Base-by-base conservation (phyloP, 176 grass and related monocot species). In the Oryza australiensis region DNA sequence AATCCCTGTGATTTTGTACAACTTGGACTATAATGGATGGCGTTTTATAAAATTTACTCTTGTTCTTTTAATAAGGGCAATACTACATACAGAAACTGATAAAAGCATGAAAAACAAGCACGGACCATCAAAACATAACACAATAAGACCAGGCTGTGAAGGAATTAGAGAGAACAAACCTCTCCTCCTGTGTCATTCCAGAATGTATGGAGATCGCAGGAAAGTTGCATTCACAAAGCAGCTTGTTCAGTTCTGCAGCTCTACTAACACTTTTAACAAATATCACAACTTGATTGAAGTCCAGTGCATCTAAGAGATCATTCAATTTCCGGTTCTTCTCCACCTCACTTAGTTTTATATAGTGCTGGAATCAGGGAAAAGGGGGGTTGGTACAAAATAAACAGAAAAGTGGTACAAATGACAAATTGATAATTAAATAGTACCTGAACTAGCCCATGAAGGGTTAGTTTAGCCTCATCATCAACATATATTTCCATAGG, bases 311-410 rank as follows among this genome's bases (percentile, higher is more conserved):
- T 72, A 97, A 89, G 26, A 97, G 91, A 85, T 97, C 94, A 81
- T 97, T 97, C 79, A 97, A 78, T 82, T 97, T 97, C 34, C 94
- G 80, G 79, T 97, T 97, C 91, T 97, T 97, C 74, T 97, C 94
- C 29, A 81, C 77, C 73, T 97, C 94, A 13, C 33, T 91, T 29
- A 97, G 63, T 93, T 97, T 97, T 40, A 97, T 97, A 73, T 97
- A 97, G 84, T 97, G 94, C 94, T 94, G 72, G 16, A 80, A 43
- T 26, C 3, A 35, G 42, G 26, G 12, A 15, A 15, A 59, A 15
- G 0, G 18, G 16, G 51, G 20, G 77, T 49, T 49, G 41, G 29
- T 26, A 9, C 32, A 70, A 40, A 37, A 8, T 13, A 8, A 7
- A 81, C 20, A 46, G 34, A 27, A 5, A 22, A 69, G 42, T 48